Base-by-base conservation (phyloP, 2,329 filamentous ascomycete species). In the Penicillium fuscoglaucum region DNA sequence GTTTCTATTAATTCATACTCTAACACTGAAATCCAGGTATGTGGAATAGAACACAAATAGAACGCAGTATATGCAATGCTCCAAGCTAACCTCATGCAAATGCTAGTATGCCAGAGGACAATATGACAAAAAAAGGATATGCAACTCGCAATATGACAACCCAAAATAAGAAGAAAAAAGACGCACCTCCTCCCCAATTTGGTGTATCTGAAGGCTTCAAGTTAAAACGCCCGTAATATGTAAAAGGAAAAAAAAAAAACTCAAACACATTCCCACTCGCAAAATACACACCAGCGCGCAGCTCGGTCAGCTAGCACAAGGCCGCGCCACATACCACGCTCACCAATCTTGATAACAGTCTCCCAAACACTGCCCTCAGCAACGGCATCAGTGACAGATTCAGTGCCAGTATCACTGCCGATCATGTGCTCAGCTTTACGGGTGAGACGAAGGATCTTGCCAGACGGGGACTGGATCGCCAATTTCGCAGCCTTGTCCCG, bases 391-490 rank as follows among this genome's bases (percentile, higher is more conserved):
- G 70, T 72, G 17, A 70, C 59, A 7, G 72, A 72, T 47, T 75
- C 72, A n/a, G 65, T 64, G 28, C 64, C 62, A 41, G 60, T 69
- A 17, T 66, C 72, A 8, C 68, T 64, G 39, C 73, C 68, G 51
- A 76, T 69, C 71, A 78, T 76, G 55, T 80, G 77, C 43, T 81
- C 79, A 7, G 76, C 74, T 61, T 80, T 81, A 28, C 79, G 75
- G 29, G 73, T 80, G 33, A 82, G 81, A 53, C 95, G 83, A 59
- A 98, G 84, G 66, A 99, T 98, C 79, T 98, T 98, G 61, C 96
- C 95, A 31, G 89, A 90, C 0, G 95, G 95, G 6, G 90, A 91
- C 76, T 99, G 95, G 56, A 99, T 93, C 0, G 95, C 95, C 54
- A 99, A 77, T 76, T 99, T 99, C 6, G 95, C 95, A 2, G 95